A percentile compares a stretch with the other conserved stretches of the same genome.
Conservation (phyloP, 2,329 filamentous ascomycete species). For the Penicillium sp. region DNA sequence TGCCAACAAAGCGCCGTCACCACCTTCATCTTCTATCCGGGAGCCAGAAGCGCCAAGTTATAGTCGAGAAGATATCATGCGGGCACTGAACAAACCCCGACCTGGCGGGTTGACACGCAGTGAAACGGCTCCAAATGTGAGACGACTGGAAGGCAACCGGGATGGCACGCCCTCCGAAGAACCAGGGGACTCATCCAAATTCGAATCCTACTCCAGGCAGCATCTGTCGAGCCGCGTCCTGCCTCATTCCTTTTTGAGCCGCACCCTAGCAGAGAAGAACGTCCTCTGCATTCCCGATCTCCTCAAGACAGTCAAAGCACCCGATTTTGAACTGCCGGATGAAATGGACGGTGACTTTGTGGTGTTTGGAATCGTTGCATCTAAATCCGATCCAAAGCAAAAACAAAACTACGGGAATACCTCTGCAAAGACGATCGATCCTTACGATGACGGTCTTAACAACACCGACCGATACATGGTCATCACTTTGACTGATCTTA, state of each 20-base stretch:
- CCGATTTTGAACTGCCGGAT: conserved; percentile 70
- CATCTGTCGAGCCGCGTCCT: conserved; percentile 82
- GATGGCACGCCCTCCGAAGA: conserved; percentile 20
- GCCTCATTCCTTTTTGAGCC: conserved; percentile 74
- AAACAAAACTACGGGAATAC: conserved; percentile 48
- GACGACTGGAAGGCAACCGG: conserved; percentile 11
- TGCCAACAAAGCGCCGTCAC: conserved; percentile 29
- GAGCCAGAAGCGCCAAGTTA: conserved; percentile 54
- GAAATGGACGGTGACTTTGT: conserved; percentile 89
- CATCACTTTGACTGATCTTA: conserved; percentile 79
- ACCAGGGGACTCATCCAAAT: conserved; percentile 57
- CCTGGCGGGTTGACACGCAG: conserved; percentile 33
- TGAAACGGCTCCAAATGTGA: conserved; percentile 34
- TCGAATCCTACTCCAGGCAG: conserved; percentile 81
- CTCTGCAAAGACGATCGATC: conserved; percentile 44
- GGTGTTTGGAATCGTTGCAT: conserved; percentile 80
- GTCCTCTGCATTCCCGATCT: conserved; percentile 76
- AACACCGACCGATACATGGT: conserved; percentile 84
- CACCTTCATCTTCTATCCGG: conserved; percentile 47
- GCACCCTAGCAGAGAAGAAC: conserved; percentile 75
- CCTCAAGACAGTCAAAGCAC: conserved; percentile 75
- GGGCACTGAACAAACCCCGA: conserved; percentile 31
- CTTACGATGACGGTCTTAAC: conserved; percentile 55
- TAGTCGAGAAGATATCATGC: conserved; percentile 61
- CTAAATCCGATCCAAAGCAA: conserved; percentile 77